A percentile compares a stretch with the other conserved stretches of the same genome.
Conservation (phyloP, 768 basidiomycete species). For the Cystobasidium onofrii region DNA sequence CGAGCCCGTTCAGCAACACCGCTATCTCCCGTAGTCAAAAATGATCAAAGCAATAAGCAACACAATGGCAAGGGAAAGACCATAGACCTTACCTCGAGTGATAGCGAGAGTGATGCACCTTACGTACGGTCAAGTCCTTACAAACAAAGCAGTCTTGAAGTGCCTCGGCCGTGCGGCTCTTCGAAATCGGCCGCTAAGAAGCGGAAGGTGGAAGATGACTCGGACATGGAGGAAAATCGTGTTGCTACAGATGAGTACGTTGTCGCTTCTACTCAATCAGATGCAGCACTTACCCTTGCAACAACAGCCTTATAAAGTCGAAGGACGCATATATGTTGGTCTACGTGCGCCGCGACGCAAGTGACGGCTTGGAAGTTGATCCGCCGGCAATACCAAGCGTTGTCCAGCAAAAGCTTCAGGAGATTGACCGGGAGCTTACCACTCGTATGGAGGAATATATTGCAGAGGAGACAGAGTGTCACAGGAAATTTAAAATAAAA, state of each 20-base stretch:
- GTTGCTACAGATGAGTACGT: constrained; percentile 36
- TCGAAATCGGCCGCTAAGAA: background rate
- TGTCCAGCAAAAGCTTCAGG: background rate
- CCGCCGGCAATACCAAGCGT: background rate
- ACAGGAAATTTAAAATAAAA: background rate
- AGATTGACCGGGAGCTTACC: background rate
- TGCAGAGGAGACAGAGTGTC: constrained; percentile 4
- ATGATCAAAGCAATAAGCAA: background rate
- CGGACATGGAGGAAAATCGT: constrained; percentile 10
- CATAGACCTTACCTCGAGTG: background rate
- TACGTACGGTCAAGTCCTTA: background rate
- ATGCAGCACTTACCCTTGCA: background rate
- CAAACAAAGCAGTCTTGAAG: background rate
- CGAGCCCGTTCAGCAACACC: background rate
- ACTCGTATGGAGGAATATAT: background rate
- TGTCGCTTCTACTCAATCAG: background rate
- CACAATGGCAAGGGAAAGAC: background rate
- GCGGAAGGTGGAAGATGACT: constrained; percentile 1
- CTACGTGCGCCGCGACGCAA: constrained; percentile 55
- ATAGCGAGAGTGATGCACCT: background rate
- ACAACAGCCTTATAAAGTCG: constrained; percentile 36
- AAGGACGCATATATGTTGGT: constrained; percentile 66
- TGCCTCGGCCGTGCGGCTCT: background rate
- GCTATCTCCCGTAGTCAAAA: background rate
- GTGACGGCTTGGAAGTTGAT: background rate